phyloP scores from a whole-genome alignment of 1,139 yeast species.

The Nakaseomyces nivariensis region DNA sequence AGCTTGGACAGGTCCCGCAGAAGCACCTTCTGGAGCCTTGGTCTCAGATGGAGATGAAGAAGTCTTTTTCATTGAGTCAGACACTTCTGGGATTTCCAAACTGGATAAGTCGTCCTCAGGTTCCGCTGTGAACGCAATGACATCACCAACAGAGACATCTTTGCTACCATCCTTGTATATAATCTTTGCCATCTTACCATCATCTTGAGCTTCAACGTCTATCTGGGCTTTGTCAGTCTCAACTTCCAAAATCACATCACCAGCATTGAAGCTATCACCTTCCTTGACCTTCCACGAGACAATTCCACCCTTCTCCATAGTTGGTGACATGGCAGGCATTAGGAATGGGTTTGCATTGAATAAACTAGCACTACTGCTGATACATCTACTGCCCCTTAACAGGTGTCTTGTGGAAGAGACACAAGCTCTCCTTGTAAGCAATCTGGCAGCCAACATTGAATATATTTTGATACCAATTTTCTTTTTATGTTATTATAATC shows the following conservation, averaged over 20 bases:
- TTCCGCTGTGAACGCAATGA: constrained; percentile 85
- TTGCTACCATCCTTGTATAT: constrained; percentile 60
- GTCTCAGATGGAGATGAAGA: constrained; percentile 4
- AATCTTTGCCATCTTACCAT: constrained; percentile 79
- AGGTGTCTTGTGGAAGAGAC: not conserved
- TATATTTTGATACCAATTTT: not conserved
- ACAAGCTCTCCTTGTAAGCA: not conserved
- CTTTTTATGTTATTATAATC: too few relatives aligned
- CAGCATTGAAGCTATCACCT: constrained; percentile 69
- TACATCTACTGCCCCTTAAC: not conserved
- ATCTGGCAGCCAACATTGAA: not conserved
- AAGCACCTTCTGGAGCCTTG: constrained; percentile 8
- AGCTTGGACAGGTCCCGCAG: too few relatives aligned
- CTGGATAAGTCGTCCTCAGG: constrained; percentile 69
- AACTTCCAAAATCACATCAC: constrained; percentile 80
- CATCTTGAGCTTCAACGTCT: constrained; percentile 89
- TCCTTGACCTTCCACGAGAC: constrained; percentile 85
- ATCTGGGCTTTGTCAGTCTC: constrained; percentile 93
- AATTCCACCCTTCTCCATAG: constrained; percentile 96
- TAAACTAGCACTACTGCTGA: constrained; percentile 4
- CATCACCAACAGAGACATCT: constrained; percentile 75
- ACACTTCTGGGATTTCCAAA: constrained; percentile 49
- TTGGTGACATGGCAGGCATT: constrained; percentile 99
- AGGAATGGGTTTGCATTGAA: constrained; percentile 49
- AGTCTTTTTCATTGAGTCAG: constrained; percentile 15